Conservation (phyloP, 257 asterid species). For the Leptodermis oblonga region DNA sequence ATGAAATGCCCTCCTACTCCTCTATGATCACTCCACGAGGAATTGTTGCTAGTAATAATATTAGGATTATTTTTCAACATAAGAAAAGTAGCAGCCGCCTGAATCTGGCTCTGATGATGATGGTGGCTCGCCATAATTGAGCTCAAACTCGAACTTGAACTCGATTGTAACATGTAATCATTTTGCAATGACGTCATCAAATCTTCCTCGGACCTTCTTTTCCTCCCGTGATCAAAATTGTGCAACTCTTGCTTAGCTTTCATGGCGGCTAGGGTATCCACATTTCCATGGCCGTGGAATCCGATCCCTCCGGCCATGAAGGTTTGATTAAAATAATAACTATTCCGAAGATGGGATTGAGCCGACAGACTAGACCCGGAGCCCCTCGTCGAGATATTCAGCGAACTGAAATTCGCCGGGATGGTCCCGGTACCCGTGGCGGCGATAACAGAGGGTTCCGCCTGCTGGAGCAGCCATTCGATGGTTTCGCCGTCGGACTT, state of each 20-base stretch:
- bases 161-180: constrained; percentile 31
- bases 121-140: constrained; percentile 26
- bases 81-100: constrained; percentile 26
- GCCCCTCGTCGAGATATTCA: constrained; percentile 56
- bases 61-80: constrained; percentile 28
- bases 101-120: constrained; percentile 23
- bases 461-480: constrained; percentile 77
- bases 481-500: constrained; percentile 53
- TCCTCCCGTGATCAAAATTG: constrained; percentile 22
- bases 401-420: constrained; percentile 72
- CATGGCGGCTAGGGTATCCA: constrained; percentile 24
- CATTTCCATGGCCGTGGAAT: constrained; percentile 7
- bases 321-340: constrained; percentile 23
- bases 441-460: constrained; percentile 84
- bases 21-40: constrained; percentile 44
- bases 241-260: constrained; percentile 53
- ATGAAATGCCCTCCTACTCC: constrained; percentile 44
- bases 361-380: constrained; percentile 62
- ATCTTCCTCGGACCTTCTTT: constrained; percentile 36
- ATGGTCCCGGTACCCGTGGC: constrained; percentile 91
- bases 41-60: constrained; percentile 19
- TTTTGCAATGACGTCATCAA: constrained; percentile 23
- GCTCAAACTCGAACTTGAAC: constrained; percentile 23
- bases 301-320: constrained; percentile 30
- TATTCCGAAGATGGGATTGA: constrained; percentile 35